Evolutionary conservation across 1,284 basidiomycete species (phyloP).

Genomic region (Cutaneotrichosporon dermatis): DNA sequence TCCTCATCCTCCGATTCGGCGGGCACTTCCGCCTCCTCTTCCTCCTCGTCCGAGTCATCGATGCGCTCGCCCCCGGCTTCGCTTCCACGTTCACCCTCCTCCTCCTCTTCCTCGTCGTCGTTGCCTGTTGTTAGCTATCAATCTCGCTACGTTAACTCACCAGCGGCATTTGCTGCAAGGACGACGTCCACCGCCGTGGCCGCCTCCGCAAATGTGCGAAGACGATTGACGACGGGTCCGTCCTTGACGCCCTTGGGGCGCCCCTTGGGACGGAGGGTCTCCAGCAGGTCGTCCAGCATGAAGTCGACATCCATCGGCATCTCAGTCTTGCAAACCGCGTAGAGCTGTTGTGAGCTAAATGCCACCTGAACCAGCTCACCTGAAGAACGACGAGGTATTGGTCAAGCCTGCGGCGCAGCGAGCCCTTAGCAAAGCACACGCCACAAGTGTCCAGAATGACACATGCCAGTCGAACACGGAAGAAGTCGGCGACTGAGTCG

Average conservation of each 20-base stretch:
- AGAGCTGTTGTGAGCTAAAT: constrained; percentile 58
- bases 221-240: constrained; percentile 45
- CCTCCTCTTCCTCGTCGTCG: constrained; percentile 23
- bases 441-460: constrained; percentile 91
- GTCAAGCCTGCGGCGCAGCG: constrained; percentile 84
- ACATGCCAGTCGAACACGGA: constrained; percentile 87
- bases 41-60: constrained; percentile 67
- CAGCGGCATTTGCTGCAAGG: constrained; percentile 59
- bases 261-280: constrained; percentile 71
- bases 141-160: constrained; percentile 46
- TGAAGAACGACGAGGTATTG: constrained; percentile 90
- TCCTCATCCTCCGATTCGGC: constrained; percentile 50
- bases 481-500: constrained; percentile 93
- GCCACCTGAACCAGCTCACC: constrained; percentile 52
- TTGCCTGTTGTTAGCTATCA: background rate
- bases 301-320: constrained; percentile 98
- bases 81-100: constrained; percentile 14
- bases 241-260: constrained; percentile 19
- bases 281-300: constrained; percentile 88
- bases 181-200: constrained; percentile 83
- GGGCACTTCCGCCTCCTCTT: constrained; percentile 5
- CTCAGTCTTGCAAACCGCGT: constrained; percentile 77
- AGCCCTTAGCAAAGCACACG: constrained; percentile 93
- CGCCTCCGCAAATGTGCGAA: constrained; percentile 76
- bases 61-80: constrained; percentile 28